These are phyloP conservation scores for Parathielavia hyrcaniae DNA, from an alignment of 495 filamentous ascomycete species.

Conservation along the genomic window DNA sequence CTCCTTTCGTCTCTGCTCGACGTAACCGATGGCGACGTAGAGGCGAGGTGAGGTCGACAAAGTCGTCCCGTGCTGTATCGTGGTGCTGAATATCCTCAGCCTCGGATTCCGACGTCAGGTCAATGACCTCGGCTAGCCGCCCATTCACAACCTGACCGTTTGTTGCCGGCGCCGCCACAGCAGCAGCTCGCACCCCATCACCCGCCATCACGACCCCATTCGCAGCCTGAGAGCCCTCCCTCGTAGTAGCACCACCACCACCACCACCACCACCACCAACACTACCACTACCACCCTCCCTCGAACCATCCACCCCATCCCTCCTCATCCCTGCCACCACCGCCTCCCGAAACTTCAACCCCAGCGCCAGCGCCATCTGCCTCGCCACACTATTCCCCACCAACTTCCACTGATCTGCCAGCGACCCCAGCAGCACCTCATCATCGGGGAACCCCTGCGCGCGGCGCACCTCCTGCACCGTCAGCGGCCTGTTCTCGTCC, in stretches of 20 bases:
- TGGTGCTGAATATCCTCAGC: background rate
- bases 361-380: conserved; percentile 54
- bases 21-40: background rate
- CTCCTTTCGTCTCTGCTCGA: background rate
- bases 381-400: conserved; percentile 70
- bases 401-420: conserved; percentile 50
- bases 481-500: conserved; percentile 50
- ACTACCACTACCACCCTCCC: background rate
- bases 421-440: conserved; percentile 57
- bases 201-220: too few species aligned
- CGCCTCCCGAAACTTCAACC: conserved; percentile 55
- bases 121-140: background rate
- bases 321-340: conserved; percentile 38
- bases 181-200: too few species aligned
- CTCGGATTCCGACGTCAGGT: background rate
- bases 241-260: background rate
- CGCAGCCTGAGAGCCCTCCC: too few species aligned
- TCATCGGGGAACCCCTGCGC: conserved; percentile 62
- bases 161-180: too few species aligned
- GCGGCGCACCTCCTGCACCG: conserved; percentile 56
- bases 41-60: background rate
- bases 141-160: too few species aligned
- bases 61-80: background rate
- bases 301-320: conserved; percentile 15
- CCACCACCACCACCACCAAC: background rate